These are phyloP conservation scores for Lyophyllum decastes DNA, from an alignment of 768 basidiomycete genomes.

Conservation along the genomic window DNA sequence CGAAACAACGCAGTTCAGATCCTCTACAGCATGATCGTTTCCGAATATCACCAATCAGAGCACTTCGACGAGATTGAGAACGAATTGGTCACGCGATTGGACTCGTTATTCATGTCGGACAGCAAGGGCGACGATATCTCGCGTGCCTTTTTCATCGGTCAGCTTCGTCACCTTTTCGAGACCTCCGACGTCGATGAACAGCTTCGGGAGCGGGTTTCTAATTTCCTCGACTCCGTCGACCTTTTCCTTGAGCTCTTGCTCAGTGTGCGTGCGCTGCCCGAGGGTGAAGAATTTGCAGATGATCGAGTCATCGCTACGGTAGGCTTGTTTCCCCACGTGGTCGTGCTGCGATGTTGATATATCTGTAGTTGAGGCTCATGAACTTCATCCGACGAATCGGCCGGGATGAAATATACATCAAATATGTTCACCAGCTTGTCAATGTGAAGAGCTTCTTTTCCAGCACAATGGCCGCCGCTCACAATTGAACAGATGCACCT, in stretches of 20 bases:
- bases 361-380: slow-evolving; percentile 75
- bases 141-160: slow-evolving; percentile 89
- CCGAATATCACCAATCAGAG: slow-evolving; percentile 82
- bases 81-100: slow-evolving; percentile 88
- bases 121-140: slow-evolving; percentile 90
- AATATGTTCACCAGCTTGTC: slow-evolving; percentile 94
- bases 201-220: slow-evolving; percentile 74
- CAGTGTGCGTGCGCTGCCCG: slow-evolving; percentile 84
- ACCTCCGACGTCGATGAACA: slow-evolving; percentile 77
- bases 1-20: slow-evolving; percentile 91
- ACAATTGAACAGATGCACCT: slow-evolving; percentile 68
- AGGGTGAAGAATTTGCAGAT: slow-evolving; percentile 92
- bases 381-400: slow-evolving; percentile 93
- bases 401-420: slow-evolving; percentile 91
- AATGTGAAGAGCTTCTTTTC: slow-evolving; percentile 54
- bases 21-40: slow-evolving; percentile 93
- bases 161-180: slow-evolving; percentile 89
- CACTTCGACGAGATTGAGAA: slow-evolving; percentile 91
- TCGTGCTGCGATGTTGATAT: slow-evolving; percentile 8
- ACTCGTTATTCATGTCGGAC: slow-evolving; percentile 91
- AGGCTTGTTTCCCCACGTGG: slow-evolving; percentile 17
- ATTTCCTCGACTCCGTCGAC: slow-evolving; percentile 88
- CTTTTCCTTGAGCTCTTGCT: slow-evolving; percentile 90
- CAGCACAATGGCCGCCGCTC: slow-evolving; percentile 11
- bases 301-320: slow-evolving; percentile 93